phyloP scores from a whole-genome alignment of 768 basidiomycete genomes.

The Suillus alpinus region DNA sequence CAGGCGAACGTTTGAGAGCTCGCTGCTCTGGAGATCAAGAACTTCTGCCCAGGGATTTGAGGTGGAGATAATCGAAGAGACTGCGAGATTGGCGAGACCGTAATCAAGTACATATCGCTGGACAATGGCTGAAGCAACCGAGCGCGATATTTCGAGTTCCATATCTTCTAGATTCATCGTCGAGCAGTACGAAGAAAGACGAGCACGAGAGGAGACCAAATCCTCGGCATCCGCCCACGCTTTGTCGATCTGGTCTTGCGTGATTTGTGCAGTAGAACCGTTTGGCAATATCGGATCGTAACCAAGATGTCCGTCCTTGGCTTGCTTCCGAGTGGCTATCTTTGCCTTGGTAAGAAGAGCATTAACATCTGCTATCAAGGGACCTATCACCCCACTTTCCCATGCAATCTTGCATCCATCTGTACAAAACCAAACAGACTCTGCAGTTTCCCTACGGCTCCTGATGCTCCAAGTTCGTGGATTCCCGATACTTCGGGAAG shows the following conservation, averaged over 20 bases:
- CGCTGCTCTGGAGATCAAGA: constrained; percentile 57
- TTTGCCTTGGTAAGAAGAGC: constrained; percentile 35
- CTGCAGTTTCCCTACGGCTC: constrained; percentile 27
- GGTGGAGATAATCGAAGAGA: constrained; percentile 2
- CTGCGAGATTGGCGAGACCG: constrained; percentile 10
- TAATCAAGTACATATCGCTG: constrained; percentile 33
- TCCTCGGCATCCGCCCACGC: constrained; percentile 46
- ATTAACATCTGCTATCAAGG: constrained; percentile 31
- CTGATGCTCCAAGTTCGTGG: constrained; percentile 45
- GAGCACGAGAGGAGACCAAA: constrained; percentile 20
- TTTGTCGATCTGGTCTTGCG: constrained; percentile 38
- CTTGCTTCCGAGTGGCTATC: constrained; percentile 25
- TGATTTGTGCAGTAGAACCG: constrained; percentile 23
- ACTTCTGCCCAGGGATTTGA: constrained; percentile 44
- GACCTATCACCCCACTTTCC: constrained; percentile 34
- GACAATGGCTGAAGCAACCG: constrained; percentile 50
- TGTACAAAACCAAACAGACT: constrained; percentile 59
- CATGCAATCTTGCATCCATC: constrained; percentile 45
- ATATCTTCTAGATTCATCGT: constrained; percentile 43
- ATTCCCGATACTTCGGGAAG: constrained; percentile 10
- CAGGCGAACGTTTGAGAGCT: constrained; percentile 42
- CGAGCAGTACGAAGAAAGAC: constrained; percentile 22
- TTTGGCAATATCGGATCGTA: constrained; percentile 8
- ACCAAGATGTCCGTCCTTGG: constrained; percentile 8
- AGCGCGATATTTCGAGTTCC: constrained; percentile 59